Percentiles rank a stretch among this genome's conserved stretches.
Conservation (phyloP, 371 early-diverging fungal genomes). For the Rhizomucor pusillus region DNA sequence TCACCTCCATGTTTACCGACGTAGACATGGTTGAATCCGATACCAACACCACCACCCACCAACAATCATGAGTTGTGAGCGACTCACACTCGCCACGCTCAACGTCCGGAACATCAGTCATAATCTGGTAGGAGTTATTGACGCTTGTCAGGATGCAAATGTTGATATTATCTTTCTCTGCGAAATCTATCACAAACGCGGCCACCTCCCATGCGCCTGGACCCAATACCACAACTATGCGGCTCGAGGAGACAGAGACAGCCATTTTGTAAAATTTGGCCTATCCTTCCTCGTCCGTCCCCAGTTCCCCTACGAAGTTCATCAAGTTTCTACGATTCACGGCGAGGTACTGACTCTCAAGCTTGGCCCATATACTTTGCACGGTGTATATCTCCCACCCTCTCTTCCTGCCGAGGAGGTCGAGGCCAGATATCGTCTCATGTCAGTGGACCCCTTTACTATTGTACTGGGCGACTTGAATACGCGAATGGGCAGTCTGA, state of each 20-base stretch:
- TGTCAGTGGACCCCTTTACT: neutral
- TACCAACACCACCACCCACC: neutral
- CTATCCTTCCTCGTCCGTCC: constrained; percentile 6
- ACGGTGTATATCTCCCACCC: constrained; percentile 2
- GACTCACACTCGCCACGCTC: neutral
- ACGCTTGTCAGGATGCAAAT: neutral
- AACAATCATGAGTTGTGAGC: neutral
- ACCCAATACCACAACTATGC: constrained; percentile 8
- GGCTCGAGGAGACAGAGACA: neutral
- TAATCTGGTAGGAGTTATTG: neutral
- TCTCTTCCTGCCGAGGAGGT: neutral
- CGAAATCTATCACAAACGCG: constrained; percentile 6
- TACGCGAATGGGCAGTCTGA: neutral
- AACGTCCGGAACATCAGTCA: neutral
- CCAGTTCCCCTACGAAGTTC: constrained; percentile 6
- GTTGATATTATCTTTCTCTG: constrained; percentile 7
- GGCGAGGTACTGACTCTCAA: constrained; percentile 1
- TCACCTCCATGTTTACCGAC: too few species aligned
- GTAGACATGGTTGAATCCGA: too few species aligned
- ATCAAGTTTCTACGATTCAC: neutral
- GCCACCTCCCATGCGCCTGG: neutral
- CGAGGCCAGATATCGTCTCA: too few species aligned
- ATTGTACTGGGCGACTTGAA: constrained; percentile 7
- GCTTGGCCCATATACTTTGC: constrained; percentile 7
- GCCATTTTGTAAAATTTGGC: neutral